A percentile compares a stretch with the other conserved stretches of the same genome.
Evolutionary conservation across 805 yeast species (phyloP).

Genomic region (Saturnispora zaruensis): DNA sequence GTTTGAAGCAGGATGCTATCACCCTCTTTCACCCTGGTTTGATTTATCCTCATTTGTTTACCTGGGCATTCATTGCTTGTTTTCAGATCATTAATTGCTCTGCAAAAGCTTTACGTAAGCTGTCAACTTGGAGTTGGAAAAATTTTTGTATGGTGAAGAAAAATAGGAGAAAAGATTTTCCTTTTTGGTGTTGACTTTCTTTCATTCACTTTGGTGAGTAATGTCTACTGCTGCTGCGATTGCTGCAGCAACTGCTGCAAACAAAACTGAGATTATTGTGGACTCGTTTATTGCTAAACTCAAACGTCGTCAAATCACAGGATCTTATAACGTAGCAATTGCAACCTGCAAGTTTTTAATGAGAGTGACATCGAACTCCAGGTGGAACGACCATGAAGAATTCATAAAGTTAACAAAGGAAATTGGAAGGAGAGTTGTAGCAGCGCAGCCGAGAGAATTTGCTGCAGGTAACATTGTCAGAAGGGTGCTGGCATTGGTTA

Average conservation of each 20-base stretch:
- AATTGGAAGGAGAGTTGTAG: constrained; percentile 60
- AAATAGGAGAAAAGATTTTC: not conserved
- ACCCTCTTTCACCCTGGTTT: too few relatives aligned
- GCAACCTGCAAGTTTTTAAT: constrained; percentile 81
- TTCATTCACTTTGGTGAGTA: not conserved
- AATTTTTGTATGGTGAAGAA: not conserved
- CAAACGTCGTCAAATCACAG: constrained; percentile 76
- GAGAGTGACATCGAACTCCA: constrained; percentile 79
- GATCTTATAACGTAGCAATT: constrained; percentile 74
- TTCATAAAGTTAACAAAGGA: constrained; percentile 62
- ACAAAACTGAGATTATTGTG: constrained; percentile 25
- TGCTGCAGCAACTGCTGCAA: constrained; percentile 16
- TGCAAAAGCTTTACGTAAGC: not conserved
- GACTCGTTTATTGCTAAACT: constrained; percentile 37
- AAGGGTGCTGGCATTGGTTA: constrained; percentile 73
- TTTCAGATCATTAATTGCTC: too few relatives aligned
- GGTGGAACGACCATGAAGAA: constrained; percentile 77
- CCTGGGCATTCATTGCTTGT: too few relatives aligned
- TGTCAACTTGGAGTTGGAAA: not conserved
- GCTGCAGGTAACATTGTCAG: constrained; percentile 86
- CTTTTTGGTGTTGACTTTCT: too few relatives aligned
- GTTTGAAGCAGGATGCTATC: too few relatives aligned
- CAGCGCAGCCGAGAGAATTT: constrained; percentile 84
- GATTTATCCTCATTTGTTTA: too few relatives aligned
- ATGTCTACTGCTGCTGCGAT: constrained; percentile 3